These are phyloP conservation scores for Fusarium pseudocircinatum DNA, from an alignment of 2,329 filamentous ascomycete species.

Conservation along the genomic window DNA sequence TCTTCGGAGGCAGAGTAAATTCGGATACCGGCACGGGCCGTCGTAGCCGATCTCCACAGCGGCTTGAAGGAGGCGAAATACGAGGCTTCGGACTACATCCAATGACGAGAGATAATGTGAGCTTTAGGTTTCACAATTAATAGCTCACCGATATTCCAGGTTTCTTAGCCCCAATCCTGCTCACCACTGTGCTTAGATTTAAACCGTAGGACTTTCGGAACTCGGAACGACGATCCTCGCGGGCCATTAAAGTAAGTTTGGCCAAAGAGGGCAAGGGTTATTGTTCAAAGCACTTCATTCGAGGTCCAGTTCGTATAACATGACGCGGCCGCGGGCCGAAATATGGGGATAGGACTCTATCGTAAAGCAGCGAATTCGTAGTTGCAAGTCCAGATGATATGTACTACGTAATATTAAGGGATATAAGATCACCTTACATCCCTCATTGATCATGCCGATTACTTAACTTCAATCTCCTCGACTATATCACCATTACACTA, in stretches of 20 bases:
- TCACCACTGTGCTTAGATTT: too few species aligned
- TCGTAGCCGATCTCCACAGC: background rate
- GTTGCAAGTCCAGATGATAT: background rate
- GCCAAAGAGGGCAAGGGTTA: accelerated
- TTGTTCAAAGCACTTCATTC: background rate
- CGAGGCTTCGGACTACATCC: background rate
- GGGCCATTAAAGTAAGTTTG: accelerated
- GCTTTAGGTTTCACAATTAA: accelerated
- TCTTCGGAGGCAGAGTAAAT: too few species aligned
- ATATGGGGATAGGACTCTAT: background rate
- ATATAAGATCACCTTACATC: background rate
- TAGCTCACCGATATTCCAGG: background rate
- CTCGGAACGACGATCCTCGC: background rate
- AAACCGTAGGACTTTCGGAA: background rate
- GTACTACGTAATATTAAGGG: accelerated
- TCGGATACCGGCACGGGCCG: background rate
- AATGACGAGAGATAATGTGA: background rate
- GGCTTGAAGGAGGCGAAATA: background rate
- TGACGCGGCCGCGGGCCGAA: background rate
- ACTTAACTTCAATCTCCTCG: accelerated
- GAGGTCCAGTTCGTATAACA: background rate
- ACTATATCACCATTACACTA: accelerated
- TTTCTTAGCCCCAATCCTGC: accelerated
- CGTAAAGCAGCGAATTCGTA: background rate
- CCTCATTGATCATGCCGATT: accelerated